Base-by-base conservation (phyloP, 306 rosid species). In the Citrullus colocynthis region DNA sequence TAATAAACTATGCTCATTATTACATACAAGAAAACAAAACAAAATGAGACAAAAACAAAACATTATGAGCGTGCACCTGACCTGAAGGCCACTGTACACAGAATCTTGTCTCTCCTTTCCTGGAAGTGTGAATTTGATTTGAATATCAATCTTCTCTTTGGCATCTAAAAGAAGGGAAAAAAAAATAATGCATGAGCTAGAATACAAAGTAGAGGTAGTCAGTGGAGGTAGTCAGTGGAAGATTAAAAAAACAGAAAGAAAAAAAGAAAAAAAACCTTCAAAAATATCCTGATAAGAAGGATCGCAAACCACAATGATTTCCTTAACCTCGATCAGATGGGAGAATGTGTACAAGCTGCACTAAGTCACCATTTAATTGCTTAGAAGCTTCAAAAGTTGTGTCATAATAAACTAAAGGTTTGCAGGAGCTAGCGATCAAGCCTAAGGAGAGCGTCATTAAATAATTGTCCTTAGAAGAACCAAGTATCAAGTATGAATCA, bases 81-180 rank as follows among this genome's bases (percentile, higher is more conserved):
- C 99, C 97, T 92, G 97, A 65, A 95, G 86, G 76, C 99, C 97
- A 66, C 82, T 91, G 89, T 84, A 95, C 78, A 95, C 99, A 42
- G 97, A 95, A 85, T 95, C 96, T 81, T 95, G 99, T 82, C 99
- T 87, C 86, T 95, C 99, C 89, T 95, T 95, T 44, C 99, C 99
- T 12, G 99, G 99, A 69, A 88, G 60, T 30, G 97, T 80, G 81
- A 92, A 95, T 79, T 95, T 95, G 76, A 92, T 91, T 78, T 83
- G 80, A 3, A 76, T 78, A 72, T 80, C 76, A 77, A 76, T 76
- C 71, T 88, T 79, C 84, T 76, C 88, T 79, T 77, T 79, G 17
- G 88, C 78, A 59, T 84, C 99, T 95, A 84, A 82, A 74, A 78
- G 37, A 62, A 81, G 63, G 51, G 28, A 24, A 78, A 75, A 57